Evolutionary conservation across 1,284 basidiomycete genomes (phyloP).

Genomic region (Cystobasidium pallidum): DNA sequence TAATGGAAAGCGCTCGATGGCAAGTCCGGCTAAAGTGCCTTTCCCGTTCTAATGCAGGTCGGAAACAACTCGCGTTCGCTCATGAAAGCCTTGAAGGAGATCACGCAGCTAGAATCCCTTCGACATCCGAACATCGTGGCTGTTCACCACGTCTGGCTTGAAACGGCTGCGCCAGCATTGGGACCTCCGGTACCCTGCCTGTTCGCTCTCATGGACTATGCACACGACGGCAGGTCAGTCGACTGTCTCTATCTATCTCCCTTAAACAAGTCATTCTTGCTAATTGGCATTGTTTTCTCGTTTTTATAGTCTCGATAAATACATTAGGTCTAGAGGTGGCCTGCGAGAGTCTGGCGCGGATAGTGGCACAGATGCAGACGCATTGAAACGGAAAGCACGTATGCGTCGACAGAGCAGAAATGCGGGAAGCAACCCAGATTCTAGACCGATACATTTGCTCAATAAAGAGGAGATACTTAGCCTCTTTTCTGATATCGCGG

Average conservation of each 20-base stretch:
- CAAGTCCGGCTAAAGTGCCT: neutral
- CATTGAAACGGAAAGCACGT: slow-evolving; percentile 22
- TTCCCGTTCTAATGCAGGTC: slow-evolving; percentile 2
- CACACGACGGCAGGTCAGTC: slow-evolving; percentile 49
- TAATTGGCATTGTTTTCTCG: neutral
- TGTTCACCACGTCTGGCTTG: slow-evolving; percentile 52
- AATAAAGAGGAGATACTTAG: slow-evolving; percentile 50
- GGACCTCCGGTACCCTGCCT: slow-evolving; percentile 49
- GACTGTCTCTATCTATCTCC: too few species aligned
- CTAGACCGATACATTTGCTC: slow-evolving; percentile 49
- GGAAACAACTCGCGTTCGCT: slow-evolving; percentile 44
- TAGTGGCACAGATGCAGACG: slow-evolving; percentile 6
- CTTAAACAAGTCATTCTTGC: too few species aligned
- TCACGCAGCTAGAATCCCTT: slow-evolving; percentile 51
- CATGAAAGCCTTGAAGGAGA: slow-evolving; percentile 48
- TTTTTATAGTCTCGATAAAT: slow-evolving; percentile 40
- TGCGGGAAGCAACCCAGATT: neutral
- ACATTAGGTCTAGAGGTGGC: slow-evolving; percentile 35
- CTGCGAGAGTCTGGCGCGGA: slow-evolving; percentile 6
- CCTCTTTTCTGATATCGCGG: slow-evolving; percentile 48
- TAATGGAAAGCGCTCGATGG: neutral
- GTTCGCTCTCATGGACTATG: slow-evolving; percentile 52
- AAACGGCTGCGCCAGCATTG: slow-evolving; percentile 43
- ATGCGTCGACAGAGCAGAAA: slow-evolving; percentile 6
- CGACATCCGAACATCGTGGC: slow-evolving; percentile 52